Base-by-base conservation (phyloP, 2,329 filamentous ascomycete genomes). In the Colletotrichum spaethianum region DNA sequence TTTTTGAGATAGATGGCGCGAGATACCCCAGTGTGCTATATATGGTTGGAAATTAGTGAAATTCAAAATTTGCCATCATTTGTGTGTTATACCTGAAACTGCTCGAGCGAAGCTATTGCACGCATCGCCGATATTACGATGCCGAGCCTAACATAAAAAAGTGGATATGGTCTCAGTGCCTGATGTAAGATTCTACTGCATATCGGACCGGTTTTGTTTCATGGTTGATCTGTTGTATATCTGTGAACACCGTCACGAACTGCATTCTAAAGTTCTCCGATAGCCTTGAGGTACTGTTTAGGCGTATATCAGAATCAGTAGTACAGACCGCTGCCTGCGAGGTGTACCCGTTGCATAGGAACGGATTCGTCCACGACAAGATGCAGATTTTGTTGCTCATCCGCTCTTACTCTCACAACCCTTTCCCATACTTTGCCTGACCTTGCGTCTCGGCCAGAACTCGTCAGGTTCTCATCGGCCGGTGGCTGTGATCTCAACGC, bases 1-100 rank as follows among this genome's bases (percentile, higher is more conserved):
- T 50, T 40, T 26, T 20, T 9, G 6, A 40, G 60, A 31, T 40
- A 33, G 23, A 52, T 28, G 16, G 46, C 46, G 60, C 60, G n/a
- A 50, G 60, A 63, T 63, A 63, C 60, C 57, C 60, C 60, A 52
- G 60, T 63, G 60, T 52, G 60, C 59, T 50, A 28, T 50, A 50
- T 28, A 50, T 23, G 60, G 44, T 40, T 33, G n/a, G 46, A 48
- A 38, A 52, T 14, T 20, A 50, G 33, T 50, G 46, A 50, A 48
- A 63, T 52, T 44, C 14, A 48, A 61, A 36, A 36, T 11, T 62
- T 31, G n/a, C 14, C 46, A 52, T 63, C 60, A 63, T 28, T n/a
- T n/a, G 6, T 57, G 55, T 7, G 33, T 26, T 36, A 40, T 28
- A 20, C 2, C 9, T 12, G 3, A 26, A 3, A 12, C 14, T 6